These are phyloP conservation scores for Citrus hindsii DNA, from an alignment of 345 rosid species.

Conservation along the genomic window DNA sequence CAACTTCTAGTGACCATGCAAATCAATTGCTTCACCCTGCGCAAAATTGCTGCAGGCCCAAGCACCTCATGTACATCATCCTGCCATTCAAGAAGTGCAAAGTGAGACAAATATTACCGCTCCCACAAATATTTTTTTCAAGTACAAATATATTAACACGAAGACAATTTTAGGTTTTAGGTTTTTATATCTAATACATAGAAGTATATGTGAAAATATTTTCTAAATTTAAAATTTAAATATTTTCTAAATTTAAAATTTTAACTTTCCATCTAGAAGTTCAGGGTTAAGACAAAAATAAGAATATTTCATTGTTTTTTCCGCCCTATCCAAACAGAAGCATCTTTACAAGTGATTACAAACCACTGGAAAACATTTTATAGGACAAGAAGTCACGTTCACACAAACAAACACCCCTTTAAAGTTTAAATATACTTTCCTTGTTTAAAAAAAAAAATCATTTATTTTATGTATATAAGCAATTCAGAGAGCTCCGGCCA, in stretches of 20 bases:
- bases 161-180: neutral
- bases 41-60: too few species aligned
- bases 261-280: neutral
- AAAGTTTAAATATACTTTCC: neutral
- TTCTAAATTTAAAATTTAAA: too few species aligned
- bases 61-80: too few species aligned
- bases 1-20: too few species aligned
- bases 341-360: neutral
- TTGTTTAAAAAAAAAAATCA: too few species aligned
- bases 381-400: neutral
- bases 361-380: neutral
- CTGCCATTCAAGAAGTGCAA: too few species aligned
- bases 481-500: neutral
- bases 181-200: neutral
- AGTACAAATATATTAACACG: neutral
- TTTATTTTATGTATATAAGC: neutral
- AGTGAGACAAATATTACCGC: too few species aligned
- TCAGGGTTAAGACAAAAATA: neutral
- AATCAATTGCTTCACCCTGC: too few species aligned
- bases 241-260: too few species aligned
- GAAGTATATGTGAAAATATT: too few species aligned
- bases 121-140: too few species aligned
- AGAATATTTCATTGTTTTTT: neutral
- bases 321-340: neutral
- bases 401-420: neutral